These are phyloP conservation scores for Wallacemonas sp. DNA, from an alignment of 208 protist genomes.

Conservation along the genomic window DNA sequence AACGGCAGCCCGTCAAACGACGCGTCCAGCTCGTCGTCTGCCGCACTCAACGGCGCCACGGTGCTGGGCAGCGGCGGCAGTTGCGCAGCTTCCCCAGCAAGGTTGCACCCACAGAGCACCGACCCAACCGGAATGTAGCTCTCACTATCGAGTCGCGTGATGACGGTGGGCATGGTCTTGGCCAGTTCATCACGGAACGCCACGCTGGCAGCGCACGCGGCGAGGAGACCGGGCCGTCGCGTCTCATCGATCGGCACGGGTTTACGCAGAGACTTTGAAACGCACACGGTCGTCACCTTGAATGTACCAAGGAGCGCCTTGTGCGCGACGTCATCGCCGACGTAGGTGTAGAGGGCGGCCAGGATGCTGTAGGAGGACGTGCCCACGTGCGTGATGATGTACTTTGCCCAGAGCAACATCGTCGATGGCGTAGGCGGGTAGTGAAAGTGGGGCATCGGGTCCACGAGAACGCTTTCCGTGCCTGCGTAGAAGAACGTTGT, in stretches of 20 bases:
- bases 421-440: slow-evolving; percentile 36
- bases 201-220: background rate
- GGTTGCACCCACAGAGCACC: background rate
- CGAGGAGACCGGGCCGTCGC: slow-evolving; percentile 7
- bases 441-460: slow-evolving; percentile 27
- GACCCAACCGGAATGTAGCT: background rate
- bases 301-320: slow-evolving; percentile 46
- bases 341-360: slow-evolving; percentile 44
- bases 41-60: background rate
- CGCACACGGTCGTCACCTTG: slow-evolving; percentile 52
- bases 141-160: background rate
- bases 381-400: slow-evolving; percentile 49
- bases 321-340: slow-evolving; percentile 28
- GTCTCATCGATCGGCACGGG: slow-evolving; percentile 20
- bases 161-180: background rate
- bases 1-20: background rate
- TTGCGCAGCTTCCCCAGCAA: background rate
- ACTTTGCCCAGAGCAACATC: slow-evolving; percentile 33
- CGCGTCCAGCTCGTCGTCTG: background rate
- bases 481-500: slow-evolving; percentile 69
- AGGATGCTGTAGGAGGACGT: slow-evolving; percentile 57
- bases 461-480: slow-evolving; percentile 38
- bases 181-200: background rate
- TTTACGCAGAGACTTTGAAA: slow-evolving; percentile 44
- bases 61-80: background rate